Evolutionary conservation across 306 rosid genomes (phyloP), one percentile per base, ranked within the genome.

Genomic region (Geum urbanum): DNA sequence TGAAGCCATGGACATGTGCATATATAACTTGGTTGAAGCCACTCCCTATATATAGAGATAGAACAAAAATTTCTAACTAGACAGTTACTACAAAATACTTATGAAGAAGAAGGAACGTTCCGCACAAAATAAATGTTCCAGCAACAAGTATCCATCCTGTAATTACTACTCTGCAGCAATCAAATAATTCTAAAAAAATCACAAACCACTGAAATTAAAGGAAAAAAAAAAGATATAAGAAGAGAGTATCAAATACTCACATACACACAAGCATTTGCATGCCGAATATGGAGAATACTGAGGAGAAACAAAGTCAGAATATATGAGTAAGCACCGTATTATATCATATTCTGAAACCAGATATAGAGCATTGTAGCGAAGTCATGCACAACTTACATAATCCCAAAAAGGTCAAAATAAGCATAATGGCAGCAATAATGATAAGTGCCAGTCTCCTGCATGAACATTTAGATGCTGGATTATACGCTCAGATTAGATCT

Each of bases 251-350:
- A n/a, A 18, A 20, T 24, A 82, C 96, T 86, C 83, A 92, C 98
- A 61, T 76, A 82, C 88, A 84, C 48, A 88, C 89, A 40, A 79
- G 81, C 67, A 50, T 65, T 72, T 72, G 83, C 77, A 85, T 48
- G 40, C 94, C 96, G 44, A 85, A 69, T 43, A 90, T 41, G 37
- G 91, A 85, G 76, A 81, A 82, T 11, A 86, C 97, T 92, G 91
- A 4, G 3, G 78, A 71, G 49, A 61, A 18, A 64, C 53, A 41
- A 43, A 32, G 52, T 14, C 4, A 74, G 2, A 72, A 49, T n/a
- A 63, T 63, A 27, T 50, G 49, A 70, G 50, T 58, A 7, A 76
- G 71, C 6, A 76, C 27, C 61, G 45, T 35, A 6, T 43, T 7
- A 46, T 50, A 47, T 63, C 69, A 4, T 39, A 32, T 51, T 80